These are phyloP conservation scores for Mycena amicta DNA, from an alignment of 768 basidiomycete genomes.

Conservation along the genomic window DNA sequence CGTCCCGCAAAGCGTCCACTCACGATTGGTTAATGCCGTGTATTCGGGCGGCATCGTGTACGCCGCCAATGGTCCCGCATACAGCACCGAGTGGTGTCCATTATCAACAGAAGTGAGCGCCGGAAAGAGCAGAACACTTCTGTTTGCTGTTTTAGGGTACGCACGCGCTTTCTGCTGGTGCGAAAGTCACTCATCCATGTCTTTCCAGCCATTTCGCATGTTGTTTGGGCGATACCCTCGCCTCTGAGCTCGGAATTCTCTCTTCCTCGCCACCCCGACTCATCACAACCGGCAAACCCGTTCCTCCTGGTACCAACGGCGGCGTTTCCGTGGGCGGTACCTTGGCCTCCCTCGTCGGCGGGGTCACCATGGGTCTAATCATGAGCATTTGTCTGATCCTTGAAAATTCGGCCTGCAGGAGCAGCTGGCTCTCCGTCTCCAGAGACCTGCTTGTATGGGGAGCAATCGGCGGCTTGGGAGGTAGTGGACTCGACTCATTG, in stretches of 20 bases:
- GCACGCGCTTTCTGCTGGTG: conserved; percentile 17
- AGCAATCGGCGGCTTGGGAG: conserved; percentile 72
- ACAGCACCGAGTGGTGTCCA: conserved; percentile 64
- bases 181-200: conserved; percentile 1
- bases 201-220: conserved; percentile 77
- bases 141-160: conserved; percentile 71
- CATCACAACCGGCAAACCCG: conserved; percentile 72
- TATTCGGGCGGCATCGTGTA: conserved; percentile 29
- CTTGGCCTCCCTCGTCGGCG: conserved; percentile 71
- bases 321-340: conserved; percentile 80
- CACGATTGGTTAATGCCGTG: neutral
- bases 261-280: conserved; percentile 68
- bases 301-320: conserved; percentile 92
- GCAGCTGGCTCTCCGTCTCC: conserved; percentile 39
- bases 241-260: conserved; percentile 91
- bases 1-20: conserved; percentile 42
- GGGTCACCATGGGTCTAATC: conserved; percentile 66
- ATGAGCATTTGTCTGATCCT: conserved; percentile 57
- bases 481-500: conserved; percentile 81
- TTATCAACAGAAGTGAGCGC: conserved; percentile 42
- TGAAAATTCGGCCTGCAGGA: conserved; percentile 63
- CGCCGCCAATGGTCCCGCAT: conserved; percentile 26
- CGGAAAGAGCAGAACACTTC: conserved; percentile 61
- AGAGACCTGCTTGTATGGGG: conserved; percentile 60
- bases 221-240: conserved; percentile 89